A percentile compares a stretch with the other conserved stretches of the same genome.
These are phyloP conservation scores for Lactarius akahatsu DNA, from an alignment of 768 basidiomycete species.

Conservation along the genomic window DNA sequence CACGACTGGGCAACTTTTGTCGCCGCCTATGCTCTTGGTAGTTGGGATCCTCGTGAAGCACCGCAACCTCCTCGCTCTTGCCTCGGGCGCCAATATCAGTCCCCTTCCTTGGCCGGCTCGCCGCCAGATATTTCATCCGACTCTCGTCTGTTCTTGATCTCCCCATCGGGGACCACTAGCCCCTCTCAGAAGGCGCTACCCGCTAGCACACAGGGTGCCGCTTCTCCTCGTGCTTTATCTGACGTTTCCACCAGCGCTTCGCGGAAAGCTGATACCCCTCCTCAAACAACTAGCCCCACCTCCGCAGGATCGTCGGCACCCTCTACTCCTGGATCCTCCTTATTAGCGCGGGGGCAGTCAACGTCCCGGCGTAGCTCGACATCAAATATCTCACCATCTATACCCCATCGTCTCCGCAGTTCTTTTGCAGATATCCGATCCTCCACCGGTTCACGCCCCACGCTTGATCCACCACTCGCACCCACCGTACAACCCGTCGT, in stretches of 20 bases:
- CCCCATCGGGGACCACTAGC: conserved; percentile 6
- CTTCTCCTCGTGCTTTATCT: conserved; percentile 7
- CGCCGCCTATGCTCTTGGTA: conserved; percentile 69
- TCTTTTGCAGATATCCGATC: conserved; percentile 48
- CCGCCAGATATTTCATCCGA: not conserved
- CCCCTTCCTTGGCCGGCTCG: not conserved
- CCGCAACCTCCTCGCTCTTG: conserved; percentile 55
- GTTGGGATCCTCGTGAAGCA: conserved; percentile 75
- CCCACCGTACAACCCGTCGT: conserved; percentile 26
- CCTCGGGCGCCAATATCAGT: conserved; percentile 26
- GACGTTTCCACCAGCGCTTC: not conserved
- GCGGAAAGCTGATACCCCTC: conserved; percentile 5
- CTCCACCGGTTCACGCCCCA: conserved; percentile 33
- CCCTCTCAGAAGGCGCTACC: not conserved
- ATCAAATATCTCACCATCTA: conserved; percentile 31
- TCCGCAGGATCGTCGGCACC: conserved; percentile 12
- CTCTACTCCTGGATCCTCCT: conserved; percentile 12
- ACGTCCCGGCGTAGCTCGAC: conserved; percentile 22
- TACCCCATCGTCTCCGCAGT: conserved; percentile 44
- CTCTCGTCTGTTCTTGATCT: conserved; percentile 9
- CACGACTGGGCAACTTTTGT: conserved; percentile 78
- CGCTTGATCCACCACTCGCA: conserved; percentile 14
- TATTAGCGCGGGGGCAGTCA: conserved; percentile 10
- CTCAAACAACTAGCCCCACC: conserved; percentile 20
- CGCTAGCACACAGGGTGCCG: not conserved